Evolutionary conservation across 164 flowering plant species (phyloP).

Genomic region (Platanus orientalis): DNA sequence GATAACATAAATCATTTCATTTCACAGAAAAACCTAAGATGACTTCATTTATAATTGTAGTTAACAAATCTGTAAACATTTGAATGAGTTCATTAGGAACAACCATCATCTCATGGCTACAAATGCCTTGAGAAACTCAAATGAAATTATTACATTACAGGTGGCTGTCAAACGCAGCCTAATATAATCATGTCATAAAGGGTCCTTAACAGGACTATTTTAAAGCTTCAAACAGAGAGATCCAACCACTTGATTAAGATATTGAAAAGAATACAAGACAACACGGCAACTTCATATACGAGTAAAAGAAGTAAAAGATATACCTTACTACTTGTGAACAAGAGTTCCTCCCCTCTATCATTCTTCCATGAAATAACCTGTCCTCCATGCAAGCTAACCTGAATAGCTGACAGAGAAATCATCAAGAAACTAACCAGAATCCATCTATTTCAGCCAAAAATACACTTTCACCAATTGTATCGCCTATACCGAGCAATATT

Average conservation of each 20-base stretch:
- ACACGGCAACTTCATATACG: no score
- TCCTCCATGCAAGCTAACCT: slow-evolving; percentile 93
- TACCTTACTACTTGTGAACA: slow-evolving; percentile 92
- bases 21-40: no score
- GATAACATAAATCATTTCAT: no score
- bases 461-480: background rate
- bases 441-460: background rate
- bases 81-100: no score
- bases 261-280: background rate
- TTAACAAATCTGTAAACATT: no score
- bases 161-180: no score
- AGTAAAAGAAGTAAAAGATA: background rate
- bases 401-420: slow-evolving; percentile 18
- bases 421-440: slow-evolving; percentile 15
- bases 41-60: no score
- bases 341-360: slow-evolving; percentile 82
- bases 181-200: no score
- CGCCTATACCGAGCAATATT: background rate
- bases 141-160: no score
- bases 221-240: background rate
- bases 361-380: slow-evolving; percentile 89
- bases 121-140: no score
- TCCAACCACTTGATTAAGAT: background rate
- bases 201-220: no score
- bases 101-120: no score